phyloP scores from a whole-genome alignment of 352 stramenopile species.

The Pythium aquatile region DNA sequence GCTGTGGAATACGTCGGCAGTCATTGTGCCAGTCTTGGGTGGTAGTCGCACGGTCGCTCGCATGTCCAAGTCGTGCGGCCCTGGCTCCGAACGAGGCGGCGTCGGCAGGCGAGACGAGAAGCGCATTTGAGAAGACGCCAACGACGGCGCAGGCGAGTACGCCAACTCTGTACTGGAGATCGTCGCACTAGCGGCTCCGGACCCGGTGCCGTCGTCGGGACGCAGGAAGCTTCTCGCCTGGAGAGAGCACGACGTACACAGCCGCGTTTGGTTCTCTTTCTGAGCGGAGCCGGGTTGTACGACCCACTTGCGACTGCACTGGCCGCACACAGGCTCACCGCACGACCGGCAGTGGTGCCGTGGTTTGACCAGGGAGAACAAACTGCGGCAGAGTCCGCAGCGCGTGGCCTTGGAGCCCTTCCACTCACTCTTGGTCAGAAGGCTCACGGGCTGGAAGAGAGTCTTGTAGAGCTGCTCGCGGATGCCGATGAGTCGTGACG shows the following conservation, averaged over 20 bases:
- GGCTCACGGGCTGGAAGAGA: constrained; percentile 66
- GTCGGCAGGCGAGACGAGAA: constrained; percentile 16
- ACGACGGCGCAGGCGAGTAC: constrained; percentile 30
- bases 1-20: constrained; percentile 30
- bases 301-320: constrained; percentile 82
- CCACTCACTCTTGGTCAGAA: constrained; percentile 63
- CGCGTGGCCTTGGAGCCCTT: constrained; percentile 56
- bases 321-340: constrained; percentile 74
- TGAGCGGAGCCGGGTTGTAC: constrained; percentile 55
- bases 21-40: constrained; percentile 1
- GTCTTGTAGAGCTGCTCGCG: constrained; percentile 84
- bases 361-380: constrained; percentile 72
- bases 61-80: constrained; percentile 7
- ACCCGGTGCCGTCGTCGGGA: constrained; percentile 14
- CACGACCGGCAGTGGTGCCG: constrained; percentile 83
- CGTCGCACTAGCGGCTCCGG: not conserved
- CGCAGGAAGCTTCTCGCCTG: constrained; percentile 63
- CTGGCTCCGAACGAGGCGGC: constrained; percentile 7
- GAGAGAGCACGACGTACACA: constrained; percentile 81
- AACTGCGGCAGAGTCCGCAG: constrained; percentile 62
- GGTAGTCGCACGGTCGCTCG: constrained; percentile 27
- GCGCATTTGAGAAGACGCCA: constrained; percentile 8
- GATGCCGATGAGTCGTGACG: constrained; percentile 71
- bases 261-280: constrained; percentile 61
- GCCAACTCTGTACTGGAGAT: constrained; percentile 16